A percentile compares a stretch with the other conserved stretches of the same genome.
These are phyloP conservation scores for Kwoniella bestiolae DNA, from an alignment of 768 basidiomycete genomes.

Conservation along the genomic window DNA sequence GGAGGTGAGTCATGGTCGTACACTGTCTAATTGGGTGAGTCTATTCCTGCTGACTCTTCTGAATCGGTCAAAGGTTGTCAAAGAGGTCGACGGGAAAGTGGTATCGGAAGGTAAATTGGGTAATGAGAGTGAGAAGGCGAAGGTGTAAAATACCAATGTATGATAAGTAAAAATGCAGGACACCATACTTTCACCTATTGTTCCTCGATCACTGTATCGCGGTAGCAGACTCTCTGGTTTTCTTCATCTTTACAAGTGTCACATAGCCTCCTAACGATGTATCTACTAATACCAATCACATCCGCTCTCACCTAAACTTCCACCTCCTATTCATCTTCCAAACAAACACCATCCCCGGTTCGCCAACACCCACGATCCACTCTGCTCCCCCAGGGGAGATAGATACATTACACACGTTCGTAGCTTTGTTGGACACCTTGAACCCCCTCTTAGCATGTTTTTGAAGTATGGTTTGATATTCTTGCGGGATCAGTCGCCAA, in stretches of 20 bases:
- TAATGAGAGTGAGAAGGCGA: conserved; percentile 37
- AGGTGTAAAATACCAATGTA: conserved; percentile 20
- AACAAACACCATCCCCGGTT: conserved; percentile 16
- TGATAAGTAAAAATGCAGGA: background rate
- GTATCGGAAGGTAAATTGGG: conserved; percentile 56
- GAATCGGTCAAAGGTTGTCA: conserved; percentile 44
- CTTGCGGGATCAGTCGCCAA: conserved; percentile 7
- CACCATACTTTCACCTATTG: too few relatives aligned
- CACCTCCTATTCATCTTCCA: conserved; percentile 11
- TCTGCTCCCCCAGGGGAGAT: conserved; percentile 32
- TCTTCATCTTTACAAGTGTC: too few relatives aligned
- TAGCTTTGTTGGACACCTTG: background rate
- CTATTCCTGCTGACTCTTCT: background rate
- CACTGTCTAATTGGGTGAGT: background rate
- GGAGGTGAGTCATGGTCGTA: conserved; percentile 50
- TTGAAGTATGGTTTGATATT: background rate
- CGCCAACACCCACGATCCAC: conserved; percentile 28
- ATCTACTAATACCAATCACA: too few relatives aligned
- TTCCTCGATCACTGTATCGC: too few relatives aligned
- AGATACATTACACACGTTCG: conserved; percentile 11
- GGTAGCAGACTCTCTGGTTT: too few relatives aligned
- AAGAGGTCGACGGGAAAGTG: conserved; percentile 58
- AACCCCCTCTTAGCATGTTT: background rate
- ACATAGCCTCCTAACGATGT: too few relatives aligned
- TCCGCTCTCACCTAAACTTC: conserved; percentile 9